Evolutionary conservation across 2,329 filamentous ascomycete genomes (phyloP).

Genomic region (Alternaria longipes): DNA sequence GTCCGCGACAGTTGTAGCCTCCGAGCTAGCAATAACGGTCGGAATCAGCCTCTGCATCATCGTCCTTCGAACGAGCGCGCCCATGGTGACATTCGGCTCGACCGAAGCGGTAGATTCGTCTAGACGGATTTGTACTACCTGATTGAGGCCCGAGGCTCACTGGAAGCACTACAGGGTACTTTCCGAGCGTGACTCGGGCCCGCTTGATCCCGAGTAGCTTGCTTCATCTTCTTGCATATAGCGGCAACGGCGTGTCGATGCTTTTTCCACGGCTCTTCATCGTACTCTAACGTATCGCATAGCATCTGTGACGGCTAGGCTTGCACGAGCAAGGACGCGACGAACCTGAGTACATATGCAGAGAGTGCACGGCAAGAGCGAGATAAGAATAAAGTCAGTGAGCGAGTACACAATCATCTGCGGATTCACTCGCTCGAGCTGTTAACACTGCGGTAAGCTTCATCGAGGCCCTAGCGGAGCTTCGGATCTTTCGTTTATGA

Average conservation of each 20-base stretch:
- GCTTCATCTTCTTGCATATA: background rate
- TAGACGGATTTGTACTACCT: background rate
- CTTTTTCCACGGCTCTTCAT: background rate
- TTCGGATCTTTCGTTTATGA: background rate
- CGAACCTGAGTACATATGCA: background rate
- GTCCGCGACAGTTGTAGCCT: background rate
- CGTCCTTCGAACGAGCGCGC: background rate
- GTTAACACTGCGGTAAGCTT: background rate
- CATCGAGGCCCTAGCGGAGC: background rate
- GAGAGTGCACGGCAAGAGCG: background rate
- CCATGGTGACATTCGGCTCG: constrained; percentile 3
- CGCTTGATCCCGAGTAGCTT: background rate
- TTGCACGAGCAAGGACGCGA: background rate
- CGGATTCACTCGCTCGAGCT: too few species aligned
- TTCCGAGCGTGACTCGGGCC: background rate
- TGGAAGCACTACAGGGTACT: background rate
- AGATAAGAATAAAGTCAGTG: background rate
- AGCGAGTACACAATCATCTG: background rate
- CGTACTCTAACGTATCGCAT: background rate
- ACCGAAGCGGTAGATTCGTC: background rate
- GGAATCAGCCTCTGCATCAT: background rate
- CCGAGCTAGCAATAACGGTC: constrained; percentile 2
- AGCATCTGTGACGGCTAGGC: constrained; percentile 1
- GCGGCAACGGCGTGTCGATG: background rate
- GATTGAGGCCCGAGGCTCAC: background rate